Base-by-base conservation (phyloP, 352 stramenopile genomes). In the Phytopythium kandeliae region DNA sequence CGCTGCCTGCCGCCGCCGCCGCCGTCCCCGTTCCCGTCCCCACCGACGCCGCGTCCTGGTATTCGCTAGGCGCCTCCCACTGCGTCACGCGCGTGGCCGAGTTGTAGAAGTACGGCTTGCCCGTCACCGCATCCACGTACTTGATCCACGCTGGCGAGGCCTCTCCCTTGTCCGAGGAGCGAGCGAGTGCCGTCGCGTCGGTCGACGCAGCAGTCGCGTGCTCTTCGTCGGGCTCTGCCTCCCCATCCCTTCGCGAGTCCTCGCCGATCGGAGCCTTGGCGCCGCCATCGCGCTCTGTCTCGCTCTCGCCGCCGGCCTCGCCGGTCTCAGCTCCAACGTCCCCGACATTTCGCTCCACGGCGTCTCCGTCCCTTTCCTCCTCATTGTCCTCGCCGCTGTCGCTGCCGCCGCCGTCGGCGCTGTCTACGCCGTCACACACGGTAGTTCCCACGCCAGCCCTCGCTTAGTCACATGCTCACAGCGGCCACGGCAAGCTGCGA, bases 21-120 rank as follows among this genome's bases (percentile, higher is more conserved):
- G 51, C 25, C 40, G 55, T n/a, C n/a, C n/a, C n/a, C n/a, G n/a
- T n/a, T n/a, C n/a, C n/a, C n/a, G n/a, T n/a, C n/a, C n/a, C n/a
- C n/a, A n/a, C 31, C 10, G 41, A 26, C 36, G 17, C 16, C 8
- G 36, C 9, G 36, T 85, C 75, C 15, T 72, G 55, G 41, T 75
- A 89, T 5, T 59, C 56, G 5, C 76, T 54, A 0, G 84, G 84
- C 15, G 71, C 38, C 13, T 89, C 78, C 84, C 84, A 94, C 48
- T 88, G 77, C 37, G 81, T 94, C 48, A 55, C 69, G 28, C 67
- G 65, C 11, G 74, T 87, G 33, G 69, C 66, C 1, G 71, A 60
- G 59, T 92, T 72, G 50, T 84, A 70, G 54, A 76, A 94, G 52
- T 92, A 94, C 24, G 84, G 71, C 19, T 90, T 90, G 3, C 75